Evolutionary conservation across 495 filamentous ascomycete genomes (phyloP), one percentile per base, ranked within the genome.

Genomic region (Saxophila tyrrhenica): DNA sequence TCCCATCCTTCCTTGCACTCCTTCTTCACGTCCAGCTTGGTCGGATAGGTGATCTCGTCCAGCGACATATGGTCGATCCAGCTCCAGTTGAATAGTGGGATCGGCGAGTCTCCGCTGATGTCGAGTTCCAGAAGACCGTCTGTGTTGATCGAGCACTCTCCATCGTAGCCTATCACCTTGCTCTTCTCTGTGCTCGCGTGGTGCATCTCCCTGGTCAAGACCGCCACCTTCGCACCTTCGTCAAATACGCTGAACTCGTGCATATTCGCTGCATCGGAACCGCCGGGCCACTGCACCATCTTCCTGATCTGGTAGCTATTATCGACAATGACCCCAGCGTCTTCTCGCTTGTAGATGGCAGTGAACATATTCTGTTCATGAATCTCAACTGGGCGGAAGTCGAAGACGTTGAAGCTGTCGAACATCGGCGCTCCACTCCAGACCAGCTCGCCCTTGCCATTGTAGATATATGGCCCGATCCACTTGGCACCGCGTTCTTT

Each of bases 391-490:
- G 45, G 10, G 45, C 24, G 45, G 45, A 48, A 48, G 45, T 48
- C 45, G 45, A 24, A 23, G 9, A 25, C 25, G 21, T 25, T 48
- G 23, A 48, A 48, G 45, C 45, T 20, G 17, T 48, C 13, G 45
- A 48, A 48, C 11, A 48, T 3, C 21, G 45, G 45, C 45, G 45
- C 45, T 48, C 45, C 45, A 48, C 45, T 48, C 45, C 45, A 48
- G 9, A 48, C 21, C 20, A 48, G 17, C 17, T 48, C 45, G 45
- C 45, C 45, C 9, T 23, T 25, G 20, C 3, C 9, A 48, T 48
- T 21, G 23, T 48, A 48, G 3, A 48, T 48, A 21, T 25, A 16
- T 17, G 45, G 45, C 3, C 20, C 45, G 24, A 11, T 48, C 45
- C 45, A 48, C 3, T 9, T 9, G 8, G 41, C 20, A 21, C 45